Conservation (phyloP, 2,329 filamentous ascomycete species). For the Leptodontidium sp. region DNA sequence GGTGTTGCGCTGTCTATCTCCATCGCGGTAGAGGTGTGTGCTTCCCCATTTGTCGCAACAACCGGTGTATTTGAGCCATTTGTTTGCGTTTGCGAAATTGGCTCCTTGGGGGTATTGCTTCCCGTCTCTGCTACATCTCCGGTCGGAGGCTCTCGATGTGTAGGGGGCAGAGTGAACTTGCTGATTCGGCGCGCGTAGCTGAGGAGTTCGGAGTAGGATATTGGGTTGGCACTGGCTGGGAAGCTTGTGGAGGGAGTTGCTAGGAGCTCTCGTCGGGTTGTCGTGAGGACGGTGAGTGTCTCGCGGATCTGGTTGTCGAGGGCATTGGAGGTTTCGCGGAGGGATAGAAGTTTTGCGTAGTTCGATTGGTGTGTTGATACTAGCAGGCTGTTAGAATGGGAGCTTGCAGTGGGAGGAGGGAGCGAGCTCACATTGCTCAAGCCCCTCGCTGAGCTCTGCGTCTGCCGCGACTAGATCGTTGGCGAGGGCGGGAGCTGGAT, state of each 20-base stretch:
- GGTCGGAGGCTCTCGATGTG: slow-evolving; percentile 38
- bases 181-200: slow-evolving; percentile 81
- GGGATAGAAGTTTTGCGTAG: slow-evolving; percentile 69
- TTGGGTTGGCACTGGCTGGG: slow-evolving; percentile 58
- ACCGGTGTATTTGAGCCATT: slow-evolving; percentile 44
- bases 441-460: slow-evolving; percentile 68
- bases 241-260: slow-evolving; percentile 66
- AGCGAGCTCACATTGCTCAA: slow-evolving; percentile 66
- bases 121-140: slow-evolving; percentile 22
- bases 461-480: slow-evolving; percentile 77
- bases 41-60: slow-evolving; percentile 38
- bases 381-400: slow-evolving; percentile 44
- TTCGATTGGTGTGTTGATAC: slow-evolving; percentile 81
- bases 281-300: slow-evolving; percentile 73
- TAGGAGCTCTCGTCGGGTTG: slow-evolving; percentile 76
- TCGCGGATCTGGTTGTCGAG: slow-evolving; percentile 78
- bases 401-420: neutral
- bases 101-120: slow-evolving; percentile 37
- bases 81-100: slow-evolving; percentile 36
- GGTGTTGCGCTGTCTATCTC: slow-evolving; percentile 33
- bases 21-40: slow-evolving; percentile 33
- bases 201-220: slow-evolving; percentile 78
- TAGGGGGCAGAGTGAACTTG: slow-evolving; percentile 74
- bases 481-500: slow-evolving; percentile 73
- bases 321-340: slow-evolving; percentile 70